phyloP scores from a whole-genome alignment of 2,329 filamentous ascomycete genomes.

The Endoconidiophora laricicola region DNA sequence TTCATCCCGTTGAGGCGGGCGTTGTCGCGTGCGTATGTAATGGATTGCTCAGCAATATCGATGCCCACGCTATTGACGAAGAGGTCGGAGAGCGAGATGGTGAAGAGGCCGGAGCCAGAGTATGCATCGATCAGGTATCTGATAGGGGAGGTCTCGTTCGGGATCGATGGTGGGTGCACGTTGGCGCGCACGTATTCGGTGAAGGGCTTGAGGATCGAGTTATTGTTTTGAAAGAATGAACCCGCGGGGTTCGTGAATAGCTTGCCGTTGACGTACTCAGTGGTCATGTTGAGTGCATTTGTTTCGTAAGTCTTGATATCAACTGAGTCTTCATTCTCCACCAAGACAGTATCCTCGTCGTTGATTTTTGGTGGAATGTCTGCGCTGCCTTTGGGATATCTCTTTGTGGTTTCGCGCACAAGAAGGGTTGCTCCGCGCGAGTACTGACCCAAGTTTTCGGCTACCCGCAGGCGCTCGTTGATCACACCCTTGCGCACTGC shows the following conservation, averaged over 20 bases:
- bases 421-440: constrained; percentile 73
- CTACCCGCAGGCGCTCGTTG: constrained; percentile 61
- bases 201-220: constrained; percentile 80
- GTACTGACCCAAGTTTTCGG: constrained; percentile 53
- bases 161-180: constrained; percentile 40
- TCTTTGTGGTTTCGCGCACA: constrained; percentile 66
- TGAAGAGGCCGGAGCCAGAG: constrained; percentile 93
- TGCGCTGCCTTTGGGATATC: constrained; percentile 36
- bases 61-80: constrained; percentile 80
- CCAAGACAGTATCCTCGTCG: constrained; percentile 25
- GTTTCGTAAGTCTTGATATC: constrained; percentile 84
- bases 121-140: constrained; percentile 94
- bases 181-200: constrained; percentile 72
- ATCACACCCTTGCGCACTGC: constrained; percentile 67
- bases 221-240: constrained; percentile 99
- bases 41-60: constrained; percentile 68
- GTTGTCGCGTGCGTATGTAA: constrained; percentile 63
- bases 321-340: constrained; percentile 33
- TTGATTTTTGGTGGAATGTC: constrained; percentile 16
- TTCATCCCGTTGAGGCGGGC: constrained; percentile 58
- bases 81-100: constrained; percentile 71
- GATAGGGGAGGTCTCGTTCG: constrained; percentile 29
- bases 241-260: constrained; percentile 83
- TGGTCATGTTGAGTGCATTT: constrained; percentile 63
- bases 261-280: constrained; percentile 75